Evolutionary conservation across 192 early-diverging fungal species (phyloP).

Genomic region (Coemansia guatemalensis): DNA sequence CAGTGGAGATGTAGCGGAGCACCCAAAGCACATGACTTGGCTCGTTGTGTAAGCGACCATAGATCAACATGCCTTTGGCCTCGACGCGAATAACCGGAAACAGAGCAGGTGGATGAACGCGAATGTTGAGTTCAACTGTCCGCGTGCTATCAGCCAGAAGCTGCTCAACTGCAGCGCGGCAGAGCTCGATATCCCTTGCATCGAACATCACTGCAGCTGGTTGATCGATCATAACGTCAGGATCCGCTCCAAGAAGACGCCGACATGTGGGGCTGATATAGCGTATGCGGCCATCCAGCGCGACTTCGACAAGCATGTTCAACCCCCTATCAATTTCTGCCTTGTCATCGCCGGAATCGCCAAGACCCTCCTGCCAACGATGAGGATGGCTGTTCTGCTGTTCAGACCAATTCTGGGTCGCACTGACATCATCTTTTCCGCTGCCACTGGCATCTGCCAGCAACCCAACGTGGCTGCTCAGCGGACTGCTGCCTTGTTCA

Average conservation of each 20-base stretch:
- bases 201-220: conserved; percentile 34
- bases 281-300: conserved; percentile 40
- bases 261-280: conserved; percentile 45
- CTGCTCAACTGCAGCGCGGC: conserved; percentile 42
- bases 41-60: conserved; percentile 16
- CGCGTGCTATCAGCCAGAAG: conserved; percentile 37
- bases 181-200: conserved; percentile 14
- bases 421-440: no score
- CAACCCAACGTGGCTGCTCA: no score
- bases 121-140: conserved; percentile 38
- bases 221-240: conserved; percentile 25
- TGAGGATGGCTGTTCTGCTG: no score
- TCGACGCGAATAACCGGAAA: conserved; percentile 16
- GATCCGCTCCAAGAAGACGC: conserved; percentile 24
- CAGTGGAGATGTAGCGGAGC: conserved; percentile 19
- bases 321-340: conserved; percentile 28
- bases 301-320: conserved; percentile 41
- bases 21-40: conserved; percentile 52
- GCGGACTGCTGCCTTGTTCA: no score
- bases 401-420: no score
- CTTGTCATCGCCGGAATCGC: background rate
- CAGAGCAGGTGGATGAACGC: conserved; percentile 18
- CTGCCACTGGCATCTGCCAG: no score
- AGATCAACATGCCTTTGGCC: conserved; percentile 49
- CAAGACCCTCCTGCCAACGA: no score